Percentiles rank a stretch among this genome's conserved stretches.
phyloP scores from a whole-genome alignment of 371 early-diverging fungal genomes.

The Mortierella sp. region DNA sequence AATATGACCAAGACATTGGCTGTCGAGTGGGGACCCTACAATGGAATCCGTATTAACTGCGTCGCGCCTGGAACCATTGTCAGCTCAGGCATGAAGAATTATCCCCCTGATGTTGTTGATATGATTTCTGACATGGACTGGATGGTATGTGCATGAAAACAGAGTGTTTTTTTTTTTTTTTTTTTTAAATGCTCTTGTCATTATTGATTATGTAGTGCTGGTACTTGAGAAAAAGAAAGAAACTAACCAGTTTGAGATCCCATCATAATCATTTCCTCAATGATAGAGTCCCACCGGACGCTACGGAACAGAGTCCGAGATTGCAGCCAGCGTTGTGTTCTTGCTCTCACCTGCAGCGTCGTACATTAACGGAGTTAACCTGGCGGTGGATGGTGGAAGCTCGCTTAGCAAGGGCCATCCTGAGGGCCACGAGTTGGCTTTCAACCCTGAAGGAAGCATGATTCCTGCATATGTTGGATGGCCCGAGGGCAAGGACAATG shows the following conservation, averaged over 20 bases:
- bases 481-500: constrained; percentile 50
- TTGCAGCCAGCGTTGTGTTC: constrained; percentile 58
- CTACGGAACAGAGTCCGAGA: constrained; percentile 63
- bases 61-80: constrained; percentile 69
- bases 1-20: constrained; percentile 61
- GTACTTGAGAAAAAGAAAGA: background rate
- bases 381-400: constrained; percentile 55
- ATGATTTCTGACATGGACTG: constrained; percentile 32
- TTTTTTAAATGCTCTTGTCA: background rate
- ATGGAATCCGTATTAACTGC: constrained; percentile 63
- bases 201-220: background rate
- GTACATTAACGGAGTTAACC: constrained; percentile 58
- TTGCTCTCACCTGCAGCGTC: constrained; percentile 58
- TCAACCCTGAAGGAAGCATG: constrained; percentile 47
- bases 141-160: constrained; percentile 37
- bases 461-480: constrained; percentile 51
- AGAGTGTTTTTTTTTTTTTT: background rate
- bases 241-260: background rate
- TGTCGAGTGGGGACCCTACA: constrained; percentile 61
- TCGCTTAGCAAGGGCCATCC: constrained; percentile 52
- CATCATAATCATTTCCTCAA: background rate
- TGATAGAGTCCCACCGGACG: constrained; percentile 59
- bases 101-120: constrained; percentile 54
- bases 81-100: constrained; percentile 63
- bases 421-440: constrained; percentile 42